Conservation (phyloP, 495 filamentous ascomycete genomes). For the Penicillium alfredii region DNA sequence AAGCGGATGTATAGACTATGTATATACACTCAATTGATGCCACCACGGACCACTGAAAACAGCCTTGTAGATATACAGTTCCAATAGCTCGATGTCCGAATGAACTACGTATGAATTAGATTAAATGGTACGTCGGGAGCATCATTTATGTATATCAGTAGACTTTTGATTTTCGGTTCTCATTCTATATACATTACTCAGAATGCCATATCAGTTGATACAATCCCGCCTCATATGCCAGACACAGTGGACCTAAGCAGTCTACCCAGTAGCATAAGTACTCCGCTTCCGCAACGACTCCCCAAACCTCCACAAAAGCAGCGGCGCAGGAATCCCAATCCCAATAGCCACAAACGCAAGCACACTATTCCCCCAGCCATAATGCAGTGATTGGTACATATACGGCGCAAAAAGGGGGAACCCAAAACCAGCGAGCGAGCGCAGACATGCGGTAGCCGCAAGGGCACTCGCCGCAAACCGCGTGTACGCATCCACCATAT, state of each 20-base stretch:
- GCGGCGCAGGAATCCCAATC: slow-evolving; percentile 54
- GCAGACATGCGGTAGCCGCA: slow-evolving; percentile 59
- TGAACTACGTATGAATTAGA: too few species aligned
- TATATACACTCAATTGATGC: too few species aligned
- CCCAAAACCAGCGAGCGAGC: slow-evolving; percentile 63
- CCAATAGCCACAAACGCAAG: slow-evolving; percentile 49
- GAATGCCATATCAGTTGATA: too few species aligned
- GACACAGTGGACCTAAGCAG: too few species aligned
- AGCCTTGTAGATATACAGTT: too few species aligned
- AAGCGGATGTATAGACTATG: too few species aligned
- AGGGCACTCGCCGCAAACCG: slow-evolving; percentile 69
- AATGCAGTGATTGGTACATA: slow-evolving; percentile 53
- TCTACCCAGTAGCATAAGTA: slow-evolving; percentile 57
- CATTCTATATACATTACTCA: slow-evolving; percentile 5
- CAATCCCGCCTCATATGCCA: too few species aligned
- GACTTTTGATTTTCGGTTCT: too few species aligned
- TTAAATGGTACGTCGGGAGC: too few species aligned
- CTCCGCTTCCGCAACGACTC: slow-evolving; percentile 53
- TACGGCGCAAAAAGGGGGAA: slow-evolving; percentile 72
- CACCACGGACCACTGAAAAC: too few species aligned
- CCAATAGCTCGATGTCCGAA: too few species aligned
- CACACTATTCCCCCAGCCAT: slow-evolving; percentile 61
- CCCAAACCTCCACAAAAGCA: slow-evolving; percentile 57
- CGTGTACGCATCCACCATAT: slow-evolving; percentile 72
- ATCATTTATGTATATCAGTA: too few species aligned